phyloP scores from a whole-genome alignment of 163 green algal genomes.

The Chlorella variabilis region DNA sequence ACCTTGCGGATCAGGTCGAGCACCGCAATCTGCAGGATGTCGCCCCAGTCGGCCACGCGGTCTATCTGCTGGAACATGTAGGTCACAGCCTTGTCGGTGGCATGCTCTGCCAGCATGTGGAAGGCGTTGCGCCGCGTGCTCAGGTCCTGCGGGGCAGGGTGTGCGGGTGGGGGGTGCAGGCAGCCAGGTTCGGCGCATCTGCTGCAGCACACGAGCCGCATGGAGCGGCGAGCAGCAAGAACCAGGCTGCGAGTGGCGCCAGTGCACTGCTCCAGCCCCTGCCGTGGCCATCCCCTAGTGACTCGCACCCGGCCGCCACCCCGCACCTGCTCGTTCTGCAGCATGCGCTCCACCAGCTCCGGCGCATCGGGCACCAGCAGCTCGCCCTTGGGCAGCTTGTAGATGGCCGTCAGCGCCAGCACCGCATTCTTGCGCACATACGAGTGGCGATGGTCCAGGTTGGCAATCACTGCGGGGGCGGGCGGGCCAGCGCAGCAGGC shows the following conservation, averaged over 20 bases:
- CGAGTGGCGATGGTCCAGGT: slow-evolving; percentile 94
- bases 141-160: slow-evolving; percentile 79
- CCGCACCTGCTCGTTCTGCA: slow-evolving; percentile 59
- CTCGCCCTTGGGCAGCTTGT: slow-evolving; percentile 96
- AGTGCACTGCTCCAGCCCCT: not conserved
- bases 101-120: slow-evolving; percentile 89
- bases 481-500: not conserved
- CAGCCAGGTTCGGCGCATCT: no score
- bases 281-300: no score
- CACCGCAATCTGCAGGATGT: slow-evolving; percentile 97
- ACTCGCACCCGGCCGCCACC: no score
- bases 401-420: slow-evolving; percentile 94
- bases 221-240: not conserved
- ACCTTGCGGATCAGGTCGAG: slow-evolving; percentile 97
- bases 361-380: slow-evolving; percentile 91
- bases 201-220: not conserved
- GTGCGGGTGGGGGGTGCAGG: not conserved
- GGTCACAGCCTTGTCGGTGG: slow-evolving; percentile 83
- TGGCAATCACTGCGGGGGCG: slow-evolving; percentile 63
- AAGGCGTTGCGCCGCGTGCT: slow-evolving; percentile 96
- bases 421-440: slow-evolving; percentile 98
- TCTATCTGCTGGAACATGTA: slow-evolving; percentile 93
- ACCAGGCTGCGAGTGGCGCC: not conserved
- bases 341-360: slow-evolving; percentile 93
- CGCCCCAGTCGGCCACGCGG: slow-evolving; percentile 89